Base-by-base conservation (phyloP, 768 basidiomycete genomes). In the Hygrocybe coccinea region DNA sequence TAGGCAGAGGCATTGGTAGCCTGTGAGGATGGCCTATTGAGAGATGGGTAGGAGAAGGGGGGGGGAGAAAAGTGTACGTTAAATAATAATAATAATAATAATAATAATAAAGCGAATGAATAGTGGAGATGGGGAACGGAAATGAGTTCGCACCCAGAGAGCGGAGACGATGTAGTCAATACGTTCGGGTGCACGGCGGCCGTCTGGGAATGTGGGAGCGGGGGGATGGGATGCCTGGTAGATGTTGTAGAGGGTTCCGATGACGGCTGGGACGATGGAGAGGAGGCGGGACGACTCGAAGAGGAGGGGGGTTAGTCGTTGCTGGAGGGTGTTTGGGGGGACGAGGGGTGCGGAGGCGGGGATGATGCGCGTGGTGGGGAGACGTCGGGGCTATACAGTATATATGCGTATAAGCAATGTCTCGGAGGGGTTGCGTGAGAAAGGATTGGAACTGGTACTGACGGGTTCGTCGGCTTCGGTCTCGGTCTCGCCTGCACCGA, bases 1-100 rank as follows among this genome's bases (percentile, higher is more conserved):
- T 12, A 98, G 78, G 41, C 77, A 74, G 59, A 95, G 85, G 59
- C 92, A 95, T 69, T 95, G 94, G 66, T 89, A 86, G 19, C 89
- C 95, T 12, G 94, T 95, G 5, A 94, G 75, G 21, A 91, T 71
- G 1, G 90, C 81, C 91, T 92, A 37, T 56, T 10, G n/a, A n/a
- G n/a, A n/a, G n/a, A n/a, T n/a, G n/a, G n/a, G 14, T 39, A 44
- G 38, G 39, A 54, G 8, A 33, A 35, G n/a, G 44, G 50, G 19
- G 35, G 51, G 53, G 34, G 52, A 34, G 50, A 60, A 33, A 2
- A 50, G 24, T 24, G 49, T 43, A 9, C n/a, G 46, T 22, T 50
- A 33, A 24, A 11, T 14, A 15, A 22, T n/a, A n/a, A n/a, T n/a
- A n/a, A n/a, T n/a, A n/a, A n/a, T n/a, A n/a, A n/a, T n/a, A n/a